Conservation (phyloP, 1,284 basidiomycete genomes). For the Agroathelia rolfsii region DNA sequence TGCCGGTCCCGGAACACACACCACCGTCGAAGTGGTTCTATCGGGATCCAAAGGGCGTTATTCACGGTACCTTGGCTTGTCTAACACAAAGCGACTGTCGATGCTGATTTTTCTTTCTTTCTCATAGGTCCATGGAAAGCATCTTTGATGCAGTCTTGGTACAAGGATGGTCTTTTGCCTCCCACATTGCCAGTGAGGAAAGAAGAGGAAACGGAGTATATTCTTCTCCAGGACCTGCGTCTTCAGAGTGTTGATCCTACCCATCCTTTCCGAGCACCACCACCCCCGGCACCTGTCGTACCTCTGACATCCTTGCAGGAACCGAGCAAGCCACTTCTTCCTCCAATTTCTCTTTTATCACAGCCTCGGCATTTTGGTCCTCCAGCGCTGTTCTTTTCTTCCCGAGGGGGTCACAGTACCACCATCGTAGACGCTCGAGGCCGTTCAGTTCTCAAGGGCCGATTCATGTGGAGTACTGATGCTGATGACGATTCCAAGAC, state of each 20-base stretch:
- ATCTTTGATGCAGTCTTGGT: slow-evolving; percentile 79
- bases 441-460: slow-evolving; percentile 68
- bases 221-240: slow-evolving; percentile 60
- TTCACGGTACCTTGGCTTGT: slow-evolving; percentile 46
- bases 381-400: slow-evolving; percentile 78
- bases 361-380: slow-evolving; percentile 78
- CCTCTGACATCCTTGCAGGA: slow-evolving; percentile 17
- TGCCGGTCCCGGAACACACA: slow-evolving; percentile 56
- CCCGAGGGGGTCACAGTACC: slow-evolving; percentile 75
- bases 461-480: slow-evolving; percentile 67
- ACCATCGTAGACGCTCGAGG: slow-evolving; percentile 77
- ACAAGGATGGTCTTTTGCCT: slow-evolving; percentile 69
- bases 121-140: slow-evolving; percentile 70
- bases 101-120: slow-evolving; percentile 10
- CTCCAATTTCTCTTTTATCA: slow-evolving; percentile 69
- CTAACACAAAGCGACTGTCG: too few species aligned
- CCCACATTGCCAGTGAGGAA: slow-evolving; percentile 69
- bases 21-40: slow-evolving; percentile 71
- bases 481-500: slow-evolving; percentile 37
- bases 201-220: slow-evolving; percentile 61
- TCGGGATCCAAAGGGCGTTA: slow-evolving; percentile 64
- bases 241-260: slow-evolving; percentile 67
- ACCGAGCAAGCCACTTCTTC: slow-evolving; percentile 50
- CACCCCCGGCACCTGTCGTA: slow-evolving; percentile 14
- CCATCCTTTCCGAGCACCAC: slow-evolving; percentile 55